Conservation (phyloP, 2,329 filamentous ascomycete genomes). For the Lecanosticta acicola region DNA sequence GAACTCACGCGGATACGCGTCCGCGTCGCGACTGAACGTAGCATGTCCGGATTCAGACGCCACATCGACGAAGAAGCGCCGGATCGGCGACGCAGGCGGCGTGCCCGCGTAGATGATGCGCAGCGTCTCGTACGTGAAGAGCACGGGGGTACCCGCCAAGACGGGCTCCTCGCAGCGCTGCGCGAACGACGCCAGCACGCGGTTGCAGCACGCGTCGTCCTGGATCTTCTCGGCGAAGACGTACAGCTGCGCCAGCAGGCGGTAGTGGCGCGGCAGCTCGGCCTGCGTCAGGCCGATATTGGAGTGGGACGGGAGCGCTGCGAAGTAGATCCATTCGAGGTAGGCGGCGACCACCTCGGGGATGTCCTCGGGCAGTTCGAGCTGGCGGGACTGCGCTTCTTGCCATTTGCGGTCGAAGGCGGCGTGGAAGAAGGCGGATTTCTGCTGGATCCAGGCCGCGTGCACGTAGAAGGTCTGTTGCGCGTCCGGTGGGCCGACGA, state of each 20-base stretch:
- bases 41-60: no score
- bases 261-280: no score
- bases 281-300: not conserved
- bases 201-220: constrained; percentile 5
- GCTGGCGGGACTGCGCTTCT: not conserved
- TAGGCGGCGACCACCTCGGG: constrained; percentile 1
- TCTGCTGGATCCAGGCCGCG: not conserved
- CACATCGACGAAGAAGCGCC: not conserved
- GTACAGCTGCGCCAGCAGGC: constrained; percentile 1
- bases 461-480: no score
- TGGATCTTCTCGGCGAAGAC: constrained; percentile 11
- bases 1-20: no score
- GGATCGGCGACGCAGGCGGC: not conserved
- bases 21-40: no score
- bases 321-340: constrained; percentile 7
- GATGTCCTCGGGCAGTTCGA: constrained; percentile 5
- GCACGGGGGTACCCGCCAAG: not conserved
- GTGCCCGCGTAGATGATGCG: not conserved
- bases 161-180: not conserved
- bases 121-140: not conserved
- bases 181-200: constrained; percentile 1
- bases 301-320: not conserved
- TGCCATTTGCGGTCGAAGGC: constrained; percentile 9
- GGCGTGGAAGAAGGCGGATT: constrained; percentile 7
- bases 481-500: no score